phyloP scores from a whole-genome alignment of 2,329 filamentous ascomycete species.

The Claviceps spartinae region DNA sequence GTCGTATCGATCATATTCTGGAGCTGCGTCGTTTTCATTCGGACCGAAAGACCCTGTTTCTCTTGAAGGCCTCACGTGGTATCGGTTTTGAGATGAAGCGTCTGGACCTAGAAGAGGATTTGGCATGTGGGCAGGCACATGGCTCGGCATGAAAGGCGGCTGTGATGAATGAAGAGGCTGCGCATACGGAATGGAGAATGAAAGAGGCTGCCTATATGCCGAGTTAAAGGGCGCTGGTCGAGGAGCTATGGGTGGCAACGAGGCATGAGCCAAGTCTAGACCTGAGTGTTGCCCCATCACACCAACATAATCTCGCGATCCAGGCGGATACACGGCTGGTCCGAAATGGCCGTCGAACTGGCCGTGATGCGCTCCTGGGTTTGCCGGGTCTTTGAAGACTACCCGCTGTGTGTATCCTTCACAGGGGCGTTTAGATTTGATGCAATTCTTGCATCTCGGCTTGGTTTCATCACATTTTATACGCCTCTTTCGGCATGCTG shows the following conservation, averaged over 20 bases:
- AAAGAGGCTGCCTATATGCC: slow-evolving; percentile 5
- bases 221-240: slow-evolving; percentile 28
- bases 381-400: slow-evolving; percentile 57
- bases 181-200: slow-evolving; percentile 3
- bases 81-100: slow-evolving; percentile 1
- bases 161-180: slow-evolving; percentile 1
- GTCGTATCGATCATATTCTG: slow-evolving; percentile 6
- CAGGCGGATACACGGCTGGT: slow-evolving; percentile 26
- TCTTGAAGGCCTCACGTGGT: neutral
- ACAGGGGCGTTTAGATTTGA: slow-evolving; percentile 72
- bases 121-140: slow-evolving; percentile 7
- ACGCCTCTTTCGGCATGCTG: slow-evolving; percentile 81
- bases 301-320: slow-evolving; percentile 18
- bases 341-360: slow-evolving; percentile 35
- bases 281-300: slow-evolving; percentile 12
- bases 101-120: slow-evolving; percentile 10
- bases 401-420: slow-evolving; percentile 75
- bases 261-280: slow-evolving; percentile 24
- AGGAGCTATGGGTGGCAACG: slow-evolving; percentile 34
- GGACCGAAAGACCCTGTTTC: neutral
- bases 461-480: slow-evolving; percentile 95
- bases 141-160: slow-evolving; percentile 1
- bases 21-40: slow-evolving; percentile 5
- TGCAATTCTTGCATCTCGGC: slow-evolving; percentile 70
- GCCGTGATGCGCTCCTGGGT: slow-evolving; percentile 25